Base-by-base conservation (phyloP, 441 rosid genomes). In the Gossypium trilobum region DNA sequence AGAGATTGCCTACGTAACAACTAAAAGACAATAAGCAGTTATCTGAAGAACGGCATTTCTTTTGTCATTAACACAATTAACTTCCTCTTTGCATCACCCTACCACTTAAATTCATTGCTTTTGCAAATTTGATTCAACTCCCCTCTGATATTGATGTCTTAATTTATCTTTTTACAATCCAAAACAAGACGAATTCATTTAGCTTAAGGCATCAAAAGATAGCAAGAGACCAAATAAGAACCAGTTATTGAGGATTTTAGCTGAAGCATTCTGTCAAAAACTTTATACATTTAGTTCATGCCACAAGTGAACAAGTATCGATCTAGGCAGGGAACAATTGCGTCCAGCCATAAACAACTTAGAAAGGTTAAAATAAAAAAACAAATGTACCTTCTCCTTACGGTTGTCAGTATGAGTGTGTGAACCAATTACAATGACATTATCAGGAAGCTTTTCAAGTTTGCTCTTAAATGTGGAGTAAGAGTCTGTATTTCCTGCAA, bases 361-460 rank as follows among this genome's bases (percentile, higher is more conserved):
- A 25, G 31, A 66, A 55, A 74, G 29, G 55, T 1, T 31, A 27
- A 50, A 27, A 50, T 17, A 42, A 62, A 57, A 7, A 66, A 25
- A 9, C 14, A 65, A 48, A 52, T 20, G 44, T 85, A 89, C 94
- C 91, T 89, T 89, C 82, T 89, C 94, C 80, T 87, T 89, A 19
- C 94, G 88, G 70, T 71, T 87, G 76, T 89, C 94, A 17, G 77
- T 81, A 70, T 87, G 94, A 58, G 89, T 82, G 76, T 87, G 90
- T 23, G 91, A 89, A 73, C 90, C 88, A 71, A 89, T 89, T 39
- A 82, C 89, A 62, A 89, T 81, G 50, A 89, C 82, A 73, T 83
- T 89, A 76, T 86, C 91, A 58, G 94, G 89, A 74, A 89, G 91
- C 54, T 79, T 85, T 75, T 87, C 91, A 65, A 89, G 81, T 77